Evolutionary conservation across 2,329 filamentous ascomycete species (phyloP), one percentile per base, ranked within the genome.

Genomic region (Pseudogymnoascus sp.): DNA sequence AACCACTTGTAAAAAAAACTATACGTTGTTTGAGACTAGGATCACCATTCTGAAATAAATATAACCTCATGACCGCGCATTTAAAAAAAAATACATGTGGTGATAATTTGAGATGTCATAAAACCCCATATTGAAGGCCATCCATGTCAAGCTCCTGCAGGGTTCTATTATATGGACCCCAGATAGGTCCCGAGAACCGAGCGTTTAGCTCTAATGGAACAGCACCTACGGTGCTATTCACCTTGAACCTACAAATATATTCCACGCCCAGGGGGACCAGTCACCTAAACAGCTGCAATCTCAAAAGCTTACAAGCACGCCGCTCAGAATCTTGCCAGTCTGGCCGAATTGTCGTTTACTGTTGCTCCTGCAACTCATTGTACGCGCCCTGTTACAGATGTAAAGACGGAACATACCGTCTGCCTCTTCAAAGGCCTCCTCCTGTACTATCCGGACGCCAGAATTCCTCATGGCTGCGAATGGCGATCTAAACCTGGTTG

Each of bases 401-500:
- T 53, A 56, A 56, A 56, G 29, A 56, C 50, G 29, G 50, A 56
- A 56, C 50, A 33, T 56, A 56, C 50, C 50, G 50, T 33, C 50
- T 56, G 50, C 29, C 50, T 56, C n/a, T 19, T 56, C 50, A 56
- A 56, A 56, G 50, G 50, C 50, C 50, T 33, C 50, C 29, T 33
- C n/a, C 50, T 56, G 16, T 33, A 33, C 50, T 56, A 33, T 56
- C n/a, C 29, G 19, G 29, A 56, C 50, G 29, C 33, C 50, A 56
- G 50, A 56, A 5, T 19, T 61, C 44, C 59, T 59, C 62, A 47
- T 64, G 69, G 67, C 69, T 74, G 86, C 86, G 83, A 84, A 81
- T 73, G 79, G 80, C 73, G 82, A 86, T 74, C 79, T 81, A 71
- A 79, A 79, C 74, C 78, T 86, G 69, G 82, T 86, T 71, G 79